Conservation (phyloP, 2,329 filamentous ascomycete species). For the Stachybotrys elegans region DNA sequence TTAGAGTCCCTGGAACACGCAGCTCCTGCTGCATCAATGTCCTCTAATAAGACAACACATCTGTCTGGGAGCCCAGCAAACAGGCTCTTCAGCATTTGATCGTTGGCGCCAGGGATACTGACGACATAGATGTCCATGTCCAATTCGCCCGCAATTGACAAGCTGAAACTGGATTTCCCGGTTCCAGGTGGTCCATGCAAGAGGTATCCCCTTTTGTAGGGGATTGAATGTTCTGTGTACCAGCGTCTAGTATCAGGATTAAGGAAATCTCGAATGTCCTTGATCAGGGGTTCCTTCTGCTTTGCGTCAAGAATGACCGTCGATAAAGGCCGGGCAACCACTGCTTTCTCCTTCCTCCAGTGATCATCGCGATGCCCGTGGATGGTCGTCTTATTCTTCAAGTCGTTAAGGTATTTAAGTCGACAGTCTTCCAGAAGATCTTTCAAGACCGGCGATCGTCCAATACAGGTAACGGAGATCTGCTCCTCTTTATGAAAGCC, state of each 20-base stretch:
- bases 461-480: constrained; percentile 19
- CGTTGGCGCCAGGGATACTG: constrained; percentile 23
- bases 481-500: constrained; percentile 14
- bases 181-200: constrained; percentile 33
- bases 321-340: constrained; percentile 13
- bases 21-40: constrained; percentile 26
- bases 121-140: constrained; percentile 30
- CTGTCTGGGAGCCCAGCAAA: constrained; percentile 26
- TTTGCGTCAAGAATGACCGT: constrained; percentile 12
- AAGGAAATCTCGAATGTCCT: constrained; percentile 30
- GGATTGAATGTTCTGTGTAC: constrained; percentile 23
- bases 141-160: constrained; percentile 28
- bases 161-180: constrained; percentile 32
- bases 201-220: constrained; percentile 30
- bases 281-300: constrained; percentile 16
- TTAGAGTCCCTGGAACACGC: constrained; percentile 8
- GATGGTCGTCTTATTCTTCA: constrained; percentile 21
- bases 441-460: constrained; percentile 17
- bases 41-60: constrained; percentile 33
- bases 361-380: constrained; percentile 19
- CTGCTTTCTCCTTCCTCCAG: constrained; percentile 16
- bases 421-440: constrained; percentile 23
- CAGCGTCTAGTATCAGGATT: constrained; percentile 20
- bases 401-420: constrained; percentile 20
- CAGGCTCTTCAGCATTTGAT: constrained; percentile 22